Conservation (phyloP, 129 eudicot species). For the Flaveria sonorensis region DNA sequence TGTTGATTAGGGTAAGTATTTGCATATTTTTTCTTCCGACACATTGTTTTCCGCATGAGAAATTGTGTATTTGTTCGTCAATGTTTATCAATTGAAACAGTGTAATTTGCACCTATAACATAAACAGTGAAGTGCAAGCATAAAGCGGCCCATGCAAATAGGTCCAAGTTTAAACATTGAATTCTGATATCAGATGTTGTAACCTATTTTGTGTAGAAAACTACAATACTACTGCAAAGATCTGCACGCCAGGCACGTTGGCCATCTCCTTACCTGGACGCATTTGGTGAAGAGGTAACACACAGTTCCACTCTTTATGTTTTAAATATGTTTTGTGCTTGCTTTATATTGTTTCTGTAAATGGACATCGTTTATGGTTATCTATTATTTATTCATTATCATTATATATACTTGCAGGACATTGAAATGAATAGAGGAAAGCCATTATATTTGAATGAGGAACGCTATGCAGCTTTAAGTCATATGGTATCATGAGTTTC, state of each 20-base stretch:
- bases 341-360: slow-evolving; percentile 2
- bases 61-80: neutral
- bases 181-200: slow-evolving; percentile 24
- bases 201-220: slow-evolving; percentile 53
- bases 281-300: slow-evolving; percentile 94
- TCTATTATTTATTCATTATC: neutral
- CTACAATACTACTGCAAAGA: slow-evolving; percentile 89
- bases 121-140: neutral
- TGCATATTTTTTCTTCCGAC: neutral
- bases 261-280: slow-evolving; percentile 96
- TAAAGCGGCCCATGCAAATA: neutral
- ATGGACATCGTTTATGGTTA: neutral
- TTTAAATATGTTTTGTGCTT: slow-evolving; percentile 7
- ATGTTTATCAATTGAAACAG: neutral
- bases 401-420: slow-evolving; percentile 55
- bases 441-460: slow-evolving; percentile 81
- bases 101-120: neutral
- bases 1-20: slow-evolving; percentile 76
- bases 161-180: slow-evolving; percentile 2
- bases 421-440: slow-evolving; percentile 86
- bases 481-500: slow-evolving; percentile 63
- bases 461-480: slow-evolving; percentile 85
- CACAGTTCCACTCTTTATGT: neutral
- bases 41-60: neutral
- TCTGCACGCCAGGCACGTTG: slow-evolving; percentile 93